Evolutionary conservation across 495 filamentous ascomycete species (phyloP), one percentile per base, ranked within the genome.

Genomic region (Tuber aestivum): DNA sequence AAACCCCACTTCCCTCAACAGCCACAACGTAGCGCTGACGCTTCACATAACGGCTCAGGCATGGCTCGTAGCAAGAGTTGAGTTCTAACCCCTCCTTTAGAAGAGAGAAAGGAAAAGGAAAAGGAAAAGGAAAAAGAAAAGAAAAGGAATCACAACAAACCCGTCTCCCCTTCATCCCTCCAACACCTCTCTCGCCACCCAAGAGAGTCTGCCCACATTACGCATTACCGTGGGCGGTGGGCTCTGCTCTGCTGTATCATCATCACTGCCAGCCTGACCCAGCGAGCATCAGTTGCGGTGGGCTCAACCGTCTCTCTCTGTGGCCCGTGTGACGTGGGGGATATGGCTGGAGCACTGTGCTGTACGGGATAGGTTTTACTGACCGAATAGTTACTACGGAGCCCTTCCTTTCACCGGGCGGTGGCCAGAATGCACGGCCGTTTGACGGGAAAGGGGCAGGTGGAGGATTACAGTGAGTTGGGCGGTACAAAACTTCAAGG

Each of bases 341-440:
- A 27, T 61, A 61, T 27, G 50, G 9, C 3, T 27, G 50, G 45
- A 48, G 21, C 56, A 65, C n/a, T 65, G 56, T 65, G 14, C 27
- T 65, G 56, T 65, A 32, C 14, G 56, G 56, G 56, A 65, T 16
- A 65, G n/a, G 56, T 65, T 65, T 69, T 44, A 75, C 79, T 84
- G 72, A 83, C 78, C 69, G 72, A 41, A 70, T 70, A 91, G 90
- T 87, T 92, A 73, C 85, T 91, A 69, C 79, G 83, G 73, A 91
- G 89, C 80, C 88, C 87, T 7, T 80, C 86, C 50, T 92, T 91
- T 82, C 90, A 91, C 81, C 85, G 87, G 20, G 84, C 84, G 73
- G 90, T 91, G n/a, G 85, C 86, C 27, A 82, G 81, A 76, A 83
- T 90, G 23, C 87, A 91, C 81, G 86, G 87, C 68, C 85, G 84